Evolutionary conservation across 345 rosid species (phyloP).

Genomic region (Populus nigra): DNA sequence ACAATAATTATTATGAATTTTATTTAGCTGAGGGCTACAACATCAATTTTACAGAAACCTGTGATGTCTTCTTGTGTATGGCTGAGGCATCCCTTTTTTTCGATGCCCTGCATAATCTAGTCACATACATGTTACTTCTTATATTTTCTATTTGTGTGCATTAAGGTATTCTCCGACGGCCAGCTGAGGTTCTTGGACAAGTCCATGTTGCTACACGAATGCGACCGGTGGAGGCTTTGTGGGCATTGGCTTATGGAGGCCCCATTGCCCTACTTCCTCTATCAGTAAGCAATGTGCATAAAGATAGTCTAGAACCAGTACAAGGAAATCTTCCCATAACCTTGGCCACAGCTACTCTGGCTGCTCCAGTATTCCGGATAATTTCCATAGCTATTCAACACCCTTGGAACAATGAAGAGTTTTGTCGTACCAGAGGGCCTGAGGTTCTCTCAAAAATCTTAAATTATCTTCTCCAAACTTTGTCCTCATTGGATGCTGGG

Average conservation of each 20-base stretch:
- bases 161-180: constrained; percentile 77
- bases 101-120: constrained; percentile 13
- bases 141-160: constrained; percentile 19
- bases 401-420: constrained; percentile 87
- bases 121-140: constrained; percentile 11
- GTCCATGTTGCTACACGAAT: constrained; percentile 87
- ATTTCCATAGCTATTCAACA: constrained; percentile 79
- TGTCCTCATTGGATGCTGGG: constrained; percentile 60
- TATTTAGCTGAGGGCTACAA: not conserved
- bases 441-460: constrained; percentile 84
- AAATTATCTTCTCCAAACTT: constrained; percentile 74
- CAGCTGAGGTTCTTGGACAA: constrained; percentile 99
- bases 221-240: constrained; percentile 83
- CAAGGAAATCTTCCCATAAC: constrained; percentile 56
- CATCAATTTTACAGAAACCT: not conserved
- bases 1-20: not conserved
- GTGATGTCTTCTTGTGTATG: constrained; percentile 2
- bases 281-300: constrained; percentile 64
- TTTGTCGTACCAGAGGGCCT: constrained; percentile 75
- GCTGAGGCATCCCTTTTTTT: constrained; percentile 8
- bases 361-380: constrained; percentile 87
- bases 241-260: constrained; percentile 98
- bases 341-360: constrained; percentile 65
- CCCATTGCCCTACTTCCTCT: constrained; percentile 95
- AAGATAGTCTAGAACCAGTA: constrained; percentile 73